phyloP scores from a whole-genome alignment of 2,329 filamentous ascomycete genomes.

The Penicillium sp. region DNA sequence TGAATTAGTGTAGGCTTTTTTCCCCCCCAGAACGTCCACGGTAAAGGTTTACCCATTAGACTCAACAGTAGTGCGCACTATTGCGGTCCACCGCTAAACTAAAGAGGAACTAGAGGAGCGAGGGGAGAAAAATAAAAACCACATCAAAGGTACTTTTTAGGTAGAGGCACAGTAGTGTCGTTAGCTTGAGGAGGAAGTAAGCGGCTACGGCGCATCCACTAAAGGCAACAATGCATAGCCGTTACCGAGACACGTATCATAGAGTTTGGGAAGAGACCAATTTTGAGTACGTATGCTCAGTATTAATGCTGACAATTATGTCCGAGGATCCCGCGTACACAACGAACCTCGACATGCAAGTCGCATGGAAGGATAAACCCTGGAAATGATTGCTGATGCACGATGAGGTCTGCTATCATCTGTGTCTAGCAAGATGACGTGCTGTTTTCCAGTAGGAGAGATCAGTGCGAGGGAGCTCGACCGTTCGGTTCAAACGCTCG shows the following conservation, averaged over 20 bases:
- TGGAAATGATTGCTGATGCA: slow-evolving; percentile 1
- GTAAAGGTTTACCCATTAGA: not conserved
- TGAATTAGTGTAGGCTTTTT: not conserved
- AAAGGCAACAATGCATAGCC: slow-evolving; percentile 24
- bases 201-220: slow-evolving; percentile 26
- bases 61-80: not conserved
- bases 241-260: slow-evolving; percentile 8
- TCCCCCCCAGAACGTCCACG: not conserved
- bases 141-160: not conserved
- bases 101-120: not conserved
- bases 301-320: not conserved
- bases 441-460: not conserved
- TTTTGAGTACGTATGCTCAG: not conserved
- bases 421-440: not conserved
- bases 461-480: slow-evolving; percentile 4
- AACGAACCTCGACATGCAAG: not conserved
- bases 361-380: not conserved
- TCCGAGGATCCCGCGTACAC: too few species aligned
- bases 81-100: not conserved
- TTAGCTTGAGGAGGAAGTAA: slow-evolving; percentile 5
- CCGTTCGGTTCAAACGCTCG: not conserved
- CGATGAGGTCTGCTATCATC: slow-evolving; percentile 10
- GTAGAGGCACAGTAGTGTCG: not conserved
- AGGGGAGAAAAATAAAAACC: not conserved
- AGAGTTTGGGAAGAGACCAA: not conserved